Conservation (phyloP, 345 rosid species). For the Boechera stricta region DNA sequence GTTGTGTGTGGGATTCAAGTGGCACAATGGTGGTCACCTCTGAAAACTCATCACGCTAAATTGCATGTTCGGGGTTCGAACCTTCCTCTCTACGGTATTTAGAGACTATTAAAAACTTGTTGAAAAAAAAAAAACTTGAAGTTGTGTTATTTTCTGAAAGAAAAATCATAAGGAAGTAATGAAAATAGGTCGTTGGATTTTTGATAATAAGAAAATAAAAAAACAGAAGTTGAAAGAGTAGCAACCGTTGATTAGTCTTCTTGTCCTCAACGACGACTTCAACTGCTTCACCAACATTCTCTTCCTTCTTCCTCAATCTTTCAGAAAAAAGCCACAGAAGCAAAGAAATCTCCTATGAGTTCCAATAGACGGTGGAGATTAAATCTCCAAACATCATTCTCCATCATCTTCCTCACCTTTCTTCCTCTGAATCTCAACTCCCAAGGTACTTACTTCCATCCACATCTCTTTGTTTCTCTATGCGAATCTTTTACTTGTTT, state of each 20-base stretch:
- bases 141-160: too few species aligned
- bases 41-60: too few species aligned
- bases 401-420: conserved; percentile 37
- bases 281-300: conserved; percentile 28
- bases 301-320: conserved; percentile 16
- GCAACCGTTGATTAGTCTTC: conserved; percentile 40
- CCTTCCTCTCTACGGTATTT: too few species aligned
- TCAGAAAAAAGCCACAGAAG: conserved; percentile 18
- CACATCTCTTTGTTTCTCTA: conserved; percentile 26
- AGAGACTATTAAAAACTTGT: too few species aligned
- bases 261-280: conserved; percentile 41
- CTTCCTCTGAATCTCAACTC: conserved; percentile 35
- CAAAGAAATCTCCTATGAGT: conserved; percentile 30
- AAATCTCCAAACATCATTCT: conserved; percentile 30
- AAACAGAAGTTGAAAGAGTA: conserved; percentile 27
- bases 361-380: conserved; percentile 21
- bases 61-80: too few species aligned
- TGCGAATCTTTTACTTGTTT: not conserved
- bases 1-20: too few species aligned
- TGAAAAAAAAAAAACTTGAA: too few species aligned
- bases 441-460: conserved; percentile 28
- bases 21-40: too few species aligned
- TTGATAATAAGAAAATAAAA: not conserved
- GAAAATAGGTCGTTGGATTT: not conserved
- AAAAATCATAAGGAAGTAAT: too few species aligned